These are phyloP conservation scores for Colletotrichum graminicola DNA, from an alignment of 2,329 filamentous ascomycete species.

Conservation along the genomic window DNA sequence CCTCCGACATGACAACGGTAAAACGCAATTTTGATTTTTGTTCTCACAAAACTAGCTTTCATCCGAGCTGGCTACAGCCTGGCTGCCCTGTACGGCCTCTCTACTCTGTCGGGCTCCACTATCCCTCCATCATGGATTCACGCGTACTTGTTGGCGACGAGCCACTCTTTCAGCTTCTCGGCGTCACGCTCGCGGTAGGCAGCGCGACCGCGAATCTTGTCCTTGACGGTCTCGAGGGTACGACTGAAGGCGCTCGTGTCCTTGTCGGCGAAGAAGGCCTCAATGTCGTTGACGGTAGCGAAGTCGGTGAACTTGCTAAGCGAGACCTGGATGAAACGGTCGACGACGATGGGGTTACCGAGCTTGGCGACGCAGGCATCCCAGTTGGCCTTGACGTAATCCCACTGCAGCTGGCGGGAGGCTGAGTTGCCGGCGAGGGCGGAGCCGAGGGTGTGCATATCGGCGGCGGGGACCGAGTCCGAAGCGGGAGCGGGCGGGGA, in stretches of 20 bases:
- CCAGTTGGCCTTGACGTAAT: conserved; percentile 89
- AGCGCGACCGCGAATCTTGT: conserved; percentile 86
- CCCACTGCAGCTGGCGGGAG: conserved; percentile 83
- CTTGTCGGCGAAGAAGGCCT: conserved; percentile 86
- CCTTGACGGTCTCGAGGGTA: conserved; percentile 85
- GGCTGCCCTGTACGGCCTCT: background rate
- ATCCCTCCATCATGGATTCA: conserved; percentile 22
- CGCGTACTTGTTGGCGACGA: conserved; percentile 64
- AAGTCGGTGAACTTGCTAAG: conserved; percentile 83
- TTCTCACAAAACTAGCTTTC: conserved; percentile 13
- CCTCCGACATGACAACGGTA: background rate
- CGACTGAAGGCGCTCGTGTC: conserved; percentile 89
- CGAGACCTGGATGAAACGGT: conserved; percentile 85
- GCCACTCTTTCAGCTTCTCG: conserved; percentile 81
- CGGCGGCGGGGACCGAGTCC: conserved; percentile 82
- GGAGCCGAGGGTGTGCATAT: conserved; percentile 85
- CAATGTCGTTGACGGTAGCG: conserved; percentile 79
- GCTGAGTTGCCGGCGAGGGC: conserved; percentile 79
- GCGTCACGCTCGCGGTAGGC: conserved; percentile 85
- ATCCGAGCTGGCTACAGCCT: conserved; percentile 24
- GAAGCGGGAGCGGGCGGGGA: conserved; percentile 62
- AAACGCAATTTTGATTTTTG: background rate
- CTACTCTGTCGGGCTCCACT: background rate
- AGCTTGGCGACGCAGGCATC: conserved; percentile 77
- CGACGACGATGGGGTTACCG: conserved; percentile 86